Evolutionary conservation across 805 yeast species (phyloP).

Genomic region (Soucietia sequanensis): DNA sequence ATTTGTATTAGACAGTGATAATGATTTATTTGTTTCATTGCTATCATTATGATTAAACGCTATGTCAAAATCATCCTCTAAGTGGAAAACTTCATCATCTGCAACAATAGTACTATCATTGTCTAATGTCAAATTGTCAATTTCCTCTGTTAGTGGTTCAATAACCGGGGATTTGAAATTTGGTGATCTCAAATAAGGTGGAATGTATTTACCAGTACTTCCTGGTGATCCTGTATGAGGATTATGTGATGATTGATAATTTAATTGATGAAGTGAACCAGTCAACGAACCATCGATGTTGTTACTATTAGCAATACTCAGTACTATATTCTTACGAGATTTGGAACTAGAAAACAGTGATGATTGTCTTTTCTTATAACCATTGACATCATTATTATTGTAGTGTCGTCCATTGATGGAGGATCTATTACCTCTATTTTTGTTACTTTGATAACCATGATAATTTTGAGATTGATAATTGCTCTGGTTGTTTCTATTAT

Average conservation of each 20-base stretch:
- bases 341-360: constrained; percentile 21
- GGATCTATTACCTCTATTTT: constrained; percentile 1
- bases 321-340: constrained; percentile 8
- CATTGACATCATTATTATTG: constrained; percentile 4
- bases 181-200: constrained; percentile 44
- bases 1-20: constrained; percentile 4
- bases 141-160: constrained; percentile 34
- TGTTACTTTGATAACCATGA: not conserved
- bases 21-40: not conserved
- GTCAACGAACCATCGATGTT: constrained; percentile 1
- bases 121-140: constrained; percentile 30
- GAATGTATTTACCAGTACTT: constrained; percentile 35
- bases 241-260: constrained; percentile 3
- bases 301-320: not conserved
- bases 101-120: constrained; percentile 11
- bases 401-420: constrained; percentile 4
- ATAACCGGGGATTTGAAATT: constrained; percentile 31
- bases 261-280: constrained; percentile 2
- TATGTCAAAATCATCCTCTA: constrained; percentile 38
- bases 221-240: constrained; percentile 4
- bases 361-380: constrained; percentile 16
- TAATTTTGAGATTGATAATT: too few species aligned
- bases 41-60: constrained; percentile 1
- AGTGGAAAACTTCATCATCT: constrained; percentile 39
- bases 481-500: not conserved